Base-by-base conservation (phyloP, 139 green algal species). In the Nannochloris sp. region DNA sequence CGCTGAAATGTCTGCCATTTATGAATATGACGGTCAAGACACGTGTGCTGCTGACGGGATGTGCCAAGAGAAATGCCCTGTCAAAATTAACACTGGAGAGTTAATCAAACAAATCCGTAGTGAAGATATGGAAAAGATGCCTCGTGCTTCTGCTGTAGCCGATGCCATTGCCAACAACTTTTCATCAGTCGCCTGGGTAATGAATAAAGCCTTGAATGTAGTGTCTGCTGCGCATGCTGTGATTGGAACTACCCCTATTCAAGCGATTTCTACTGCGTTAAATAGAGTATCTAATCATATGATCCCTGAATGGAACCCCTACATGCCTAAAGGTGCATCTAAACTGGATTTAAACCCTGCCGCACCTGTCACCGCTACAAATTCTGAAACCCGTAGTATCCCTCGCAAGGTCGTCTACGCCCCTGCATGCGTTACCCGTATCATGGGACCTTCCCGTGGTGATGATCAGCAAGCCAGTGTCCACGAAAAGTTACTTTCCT, bases 41-140 rank as follows among this genome's bases (percentile, higher is more conserved):
- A 98, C 91, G 2, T 98, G 92, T 79, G 92, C 92, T 1, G 65
- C 54, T 53, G 89, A 97, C 72, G 89, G 90, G 75, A 96, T 96
- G 88, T 97, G 89, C 79, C 89, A 97, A 81, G 88, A 93, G 75
- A 97, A 97, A 84, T 98, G 92, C 86, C 92, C 92, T 3, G 92
- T 98, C 6, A 96, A 96, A 74, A 98, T 98, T 84, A 98, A 98
- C 87, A 51, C 45, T 14, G 91, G 92, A 23, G 87, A 93, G 63
- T 78, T 97, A 51, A 85, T 97, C 72, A 97, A 97, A 80, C 30
- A 76, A 48, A 73, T 93, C 19, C 73, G 85, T 32, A 64, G 73
- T 10, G 77, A 89, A 58, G 51, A 88, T 15, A 85, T 90, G 79
- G 63, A 71, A n/a, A 54, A 71, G 46, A 60, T 32, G 60, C 58